A percentile compares a stretch with the other conserved stretches of the same genome.
These are phyloP conservation scores for Fusarium avenaceum DNA, from an alignment of 2,329 filamentous ascomycete genomes.

Conservation along the genomic window DNA sequence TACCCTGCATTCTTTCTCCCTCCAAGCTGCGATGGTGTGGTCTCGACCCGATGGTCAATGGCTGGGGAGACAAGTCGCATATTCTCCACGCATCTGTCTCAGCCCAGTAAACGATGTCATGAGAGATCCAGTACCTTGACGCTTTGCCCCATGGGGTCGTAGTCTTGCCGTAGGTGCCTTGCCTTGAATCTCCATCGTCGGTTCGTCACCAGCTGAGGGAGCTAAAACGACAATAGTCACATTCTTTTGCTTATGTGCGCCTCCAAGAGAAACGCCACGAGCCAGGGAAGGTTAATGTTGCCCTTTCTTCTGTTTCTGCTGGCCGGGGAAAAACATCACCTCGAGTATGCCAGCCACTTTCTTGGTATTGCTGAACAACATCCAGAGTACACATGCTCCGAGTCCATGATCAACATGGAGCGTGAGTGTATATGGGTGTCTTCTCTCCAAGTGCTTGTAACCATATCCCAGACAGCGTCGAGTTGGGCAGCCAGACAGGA, in stretches of 20 bases:
- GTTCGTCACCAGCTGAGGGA: slow-evolving; percentile 26
- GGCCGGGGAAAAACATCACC: slow-evolving; percentile 3
- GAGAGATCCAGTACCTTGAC: slow-evolving; percentile 3
- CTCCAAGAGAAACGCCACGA: slow-evolving; percentile 1
- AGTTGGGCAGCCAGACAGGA: slow-evolving; percentile 32
- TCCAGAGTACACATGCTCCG: slow-evolving; percentile 1
- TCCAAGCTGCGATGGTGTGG: slow-evolving; percentile 15
- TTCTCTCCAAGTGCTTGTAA: background rate
- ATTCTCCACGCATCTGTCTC: background rate
- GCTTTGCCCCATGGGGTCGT: slow-evolving; percentile 25
- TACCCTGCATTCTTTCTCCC: slow-evolving; percentile 39
- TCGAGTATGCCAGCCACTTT: background rate
- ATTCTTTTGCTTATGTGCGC: slow-evolving; percentile 17
- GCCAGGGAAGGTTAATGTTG: slow-evolving; percentile 16
- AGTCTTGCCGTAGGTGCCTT: slow-evolving; percentile 19
- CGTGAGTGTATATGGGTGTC: slow-evolving; percentile 14
- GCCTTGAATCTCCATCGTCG: slow-evolving; percentile 23
- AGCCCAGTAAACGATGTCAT: slow-evolving; percentile 13
- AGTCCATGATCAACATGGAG: slow-evolving; percentile 1
- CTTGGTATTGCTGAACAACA: slow-evolving; percentile 3
- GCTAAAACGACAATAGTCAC: slow-evolving; percentile 21
- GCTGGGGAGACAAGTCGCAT: background rate
- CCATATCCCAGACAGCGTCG: slow-evolving; percentile 16
- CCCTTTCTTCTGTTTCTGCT: background rate
- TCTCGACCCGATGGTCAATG: slow-evolving; percentile 16